Evolutionary conservation across 1,284 basidiomycete species (phyloP), one percentile per base, ranked within the genome.

Genomic region (Fomes fomentarius): DNA sequence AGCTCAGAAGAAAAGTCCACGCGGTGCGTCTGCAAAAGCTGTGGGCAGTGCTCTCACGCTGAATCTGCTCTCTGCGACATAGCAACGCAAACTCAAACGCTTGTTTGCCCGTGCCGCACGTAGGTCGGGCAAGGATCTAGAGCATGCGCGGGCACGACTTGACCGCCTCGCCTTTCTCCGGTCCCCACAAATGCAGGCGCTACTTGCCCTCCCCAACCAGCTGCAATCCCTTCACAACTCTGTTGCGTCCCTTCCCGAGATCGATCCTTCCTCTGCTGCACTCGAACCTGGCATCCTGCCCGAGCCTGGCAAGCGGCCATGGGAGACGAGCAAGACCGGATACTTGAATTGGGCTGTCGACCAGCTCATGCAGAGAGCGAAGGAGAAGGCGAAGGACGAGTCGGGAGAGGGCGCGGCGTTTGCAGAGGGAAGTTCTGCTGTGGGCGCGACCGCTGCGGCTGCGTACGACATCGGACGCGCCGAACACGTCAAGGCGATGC

Each of bases 261-360:
- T 81, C 47, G 80, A 82, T 39, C 71, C 77, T 11, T 70, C 77
- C 1, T 68, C 72, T 3, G 67, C 76, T 12, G 68, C 74, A 10
- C 47, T 61, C 7, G 71, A 75, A 4, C 70, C 79, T 12, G 66
- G 70, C 14, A 69, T 74, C n/a, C 45, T 71, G 22, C 71, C 74
- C 1, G 84, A 86, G 57, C 82, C 83, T 0, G 84, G 85, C 7
- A 89, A 88, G 68, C 78, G 85, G 10, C 76, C 77, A 26, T 91
- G 88, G 88, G 89, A 91, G 71, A 82, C 78, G 25, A 81, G 76
- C 63, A 80, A 78, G 67, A 76, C 76, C 0, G 87, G 87, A 7
- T 91, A 91, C 66, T 64, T 82, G 8, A 82, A 82, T 55, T 91
- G 88, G 88, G 86, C 84, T 1, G 74, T 82, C 1, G 74, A 74